phyloP scores from a whole-genome alignment of 2,329 filamentous ascomycete genomes.

The Camillea tinctor region DNA sequence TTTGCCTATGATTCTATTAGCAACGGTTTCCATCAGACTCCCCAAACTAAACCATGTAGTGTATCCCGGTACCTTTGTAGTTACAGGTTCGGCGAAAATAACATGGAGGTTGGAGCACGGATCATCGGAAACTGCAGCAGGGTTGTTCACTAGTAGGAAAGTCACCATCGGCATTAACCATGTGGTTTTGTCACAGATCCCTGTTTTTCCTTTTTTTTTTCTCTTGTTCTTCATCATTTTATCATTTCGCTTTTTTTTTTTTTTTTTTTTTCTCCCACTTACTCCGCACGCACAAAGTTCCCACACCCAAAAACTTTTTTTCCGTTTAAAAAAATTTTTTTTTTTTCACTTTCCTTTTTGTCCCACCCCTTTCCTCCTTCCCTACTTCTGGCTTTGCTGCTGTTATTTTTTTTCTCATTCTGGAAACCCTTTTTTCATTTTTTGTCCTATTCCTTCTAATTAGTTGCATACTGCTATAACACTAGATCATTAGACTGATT shows the following conservation, averaged over 20 bases:
- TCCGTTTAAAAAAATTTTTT: constrained; percentile 10
- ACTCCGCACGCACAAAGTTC: constrained; percentile 24
- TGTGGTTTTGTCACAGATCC: not conserved
- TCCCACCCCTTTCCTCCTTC: constrained; percentile 8
- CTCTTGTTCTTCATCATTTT: not conserved
- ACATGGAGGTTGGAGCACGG: not conserved
- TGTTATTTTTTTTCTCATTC: not conserved
- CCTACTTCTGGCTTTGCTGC: not conserved
- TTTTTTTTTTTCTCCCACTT: not conserved
- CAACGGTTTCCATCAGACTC: not conserved
- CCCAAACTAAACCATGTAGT: not conserved
- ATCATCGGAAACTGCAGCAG: not conserved
- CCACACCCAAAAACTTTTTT: constrained; percentile 18
- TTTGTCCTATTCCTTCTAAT: not conserved
- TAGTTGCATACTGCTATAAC: no score
- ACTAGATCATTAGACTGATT: not conserved
- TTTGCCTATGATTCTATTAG: not conserved
- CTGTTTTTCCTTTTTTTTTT: not conserved
- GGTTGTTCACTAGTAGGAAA: not conserved
- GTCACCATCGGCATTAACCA: not conserved
- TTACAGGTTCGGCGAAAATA: not conserved
- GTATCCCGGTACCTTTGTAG: not conserved
- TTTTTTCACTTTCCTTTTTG: constrained; percentile 8
- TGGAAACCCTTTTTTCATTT: not conserved
- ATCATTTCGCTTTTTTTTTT: constrained; percentile 12